These are phyloP conservation scores for Pulveroboletus sp. DNA, from an alignment of 768 basidiomycete genomes.

Conservation along the genomic window DNA sequence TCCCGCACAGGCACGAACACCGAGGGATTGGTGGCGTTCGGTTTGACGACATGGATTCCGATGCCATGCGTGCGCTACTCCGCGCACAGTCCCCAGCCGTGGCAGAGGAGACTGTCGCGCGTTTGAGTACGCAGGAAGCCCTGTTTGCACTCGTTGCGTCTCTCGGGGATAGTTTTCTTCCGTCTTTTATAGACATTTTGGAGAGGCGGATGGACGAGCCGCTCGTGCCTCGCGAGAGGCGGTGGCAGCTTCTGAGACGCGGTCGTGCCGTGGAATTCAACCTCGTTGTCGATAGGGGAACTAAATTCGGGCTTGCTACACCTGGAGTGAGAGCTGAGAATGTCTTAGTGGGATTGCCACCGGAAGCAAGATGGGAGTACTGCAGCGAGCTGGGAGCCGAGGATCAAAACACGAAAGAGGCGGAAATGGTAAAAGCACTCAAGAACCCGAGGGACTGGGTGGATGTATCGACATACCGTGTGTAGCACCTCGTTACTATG, in stretches of 20 bases:
- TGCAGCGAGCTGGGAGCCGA: constrained; percentile 47
- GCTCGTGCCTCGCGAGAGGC: constrained; percentile 21
- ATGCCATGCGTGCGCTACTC: constrained; percentile 26
- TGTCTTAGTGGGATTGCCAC: constrained; percentile 61
- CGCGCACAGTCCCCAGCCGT: neutral
- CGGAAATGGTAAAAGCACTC: constrained; percentile 46
- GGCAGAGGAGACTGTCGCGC: constrained; percentile 1
- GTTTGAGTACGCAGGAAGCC: constrained; percentile 29
- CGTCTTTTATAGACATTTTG: constrained; percentile 45
- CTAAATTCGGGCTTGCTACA: constrained; percentile 58
- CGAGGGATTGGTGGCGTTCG: constrained; percentile 54
- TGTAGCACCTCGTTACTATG: neutral
- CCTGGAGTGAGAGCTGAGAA: constrained; percentile 61
- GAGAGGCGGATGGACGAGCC: constrained; percentile 32
- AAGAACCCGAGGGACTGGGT: constrained; percentile 23
- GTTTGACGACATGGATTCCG: constrained; percentile 47
- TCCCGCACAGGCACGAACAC: constrained; percentile 47
- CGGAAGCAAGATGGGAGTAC: constrained; percentile 69
- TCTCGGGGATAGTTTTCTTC: constrained; percentile 42
- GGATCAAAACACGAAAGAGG: constrained; percentile 46
- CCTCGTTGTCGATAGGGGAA: constrained; percentile 64
- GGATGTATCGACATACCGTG: neutral
- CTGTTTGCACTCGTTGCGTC: constrained; percentile 42
- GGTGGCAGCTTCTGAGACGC: constrained; percentile 52
- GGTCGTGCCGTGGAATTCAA: constrained; percentile 59